phyloP scores from a whole-genome alignment of 116 monocot species.

The Phalaenopsis hybrid region DNA sequence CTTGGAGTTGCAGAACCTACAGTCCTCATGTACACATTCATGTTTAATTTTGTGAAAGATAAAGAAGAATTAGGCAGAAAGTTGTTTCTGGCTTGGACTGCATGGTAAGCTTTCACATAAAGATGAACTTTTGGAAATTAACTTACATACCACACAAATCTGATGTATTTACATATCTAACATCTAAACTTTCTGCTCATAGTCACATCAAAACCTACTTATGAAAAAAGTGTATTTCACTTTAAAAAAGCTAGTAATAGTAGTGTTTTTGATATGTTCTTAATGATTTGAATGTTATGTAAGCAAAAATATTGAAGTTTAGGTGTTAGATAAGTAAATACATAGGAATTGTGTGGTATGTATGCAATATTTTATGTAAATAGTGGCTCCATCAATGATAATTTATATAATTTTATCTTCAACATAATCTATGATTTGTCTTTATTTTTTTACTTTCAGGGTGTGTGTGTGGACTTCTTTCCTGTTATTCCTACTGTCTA shows the following conservation, averaged over 20 bases:
- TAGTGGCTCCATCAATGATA: neutral
- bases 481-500: slow-evolving; percentile 50
- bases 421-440: neutral
- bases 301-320: no score
- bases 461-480: slow-evolving; percentile 77
- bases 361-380: no score
- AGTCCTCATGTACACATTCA: slow-evolving; percentile 79
- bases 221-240: no score
- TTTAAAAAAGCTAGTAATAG: no score
- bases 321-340: no score
- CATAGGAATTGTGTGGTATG: no score
- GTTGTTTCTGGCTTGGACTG: slow-evolving; percentile 66
- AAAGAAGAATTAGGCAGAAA: slow-evolving; percentile 44
- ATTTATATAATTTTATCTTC: neutral
- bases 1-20: slow-evolving; percentile 78
- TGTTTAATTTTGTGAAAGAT: slow-evolving; percentile 71
- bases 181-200: no score
- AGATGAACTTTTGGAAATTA: neutral
- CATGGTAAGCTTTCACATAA: slow-evolving; percentile 36
- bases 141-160: no score
- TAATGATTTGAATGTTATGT: no score
- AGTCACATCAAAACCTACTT: no score
- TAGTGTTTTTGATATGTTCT: no score
- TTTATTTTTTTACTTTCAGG: slow-evolving; percentile 27
- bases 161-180: no score